These are phyloP conservation scores for Hypoxylon trugodes DNA, from an alignment of 495 filamentous ascomycete genomes.

Conservation along the genomic window DNA sequence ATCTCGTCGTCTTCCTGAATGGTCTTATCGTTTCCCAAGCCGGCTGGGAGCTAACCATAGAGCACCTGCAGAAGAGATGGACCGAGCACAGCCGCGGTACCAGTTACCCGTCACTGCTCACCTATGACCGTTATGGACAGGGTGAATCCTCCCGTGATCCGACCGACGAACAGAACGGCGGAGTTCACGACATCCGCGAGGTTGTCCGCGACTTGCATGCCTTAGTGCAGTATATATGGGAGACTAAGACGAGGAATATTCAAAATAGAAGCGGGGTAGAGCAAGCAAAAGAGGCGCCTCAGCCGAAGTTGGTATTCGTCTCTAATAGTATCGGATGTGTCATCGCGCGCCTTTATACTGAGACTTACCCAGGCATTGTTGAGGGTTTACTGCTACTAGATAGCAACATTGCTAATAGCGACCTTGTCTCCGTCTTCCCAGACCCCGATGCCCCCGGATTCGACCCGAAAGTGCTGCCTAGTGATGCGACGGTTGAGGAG, in stretches of 20 bases:
- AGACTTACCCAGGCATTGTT: slow-evolving; percentile 55
- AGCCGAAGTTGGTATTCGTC: slow-evolving; percentile 56
- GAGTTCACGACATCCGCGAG: slow-evolving; percentile 58
- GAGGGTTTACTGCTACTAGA: slow-evolving; percentile 65
- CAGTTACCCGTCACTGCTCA: slow-evolving; percentile 58
- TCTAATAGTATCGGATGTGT: slow-evolving; percentile 68
- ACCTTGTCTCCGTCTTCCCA: slow-evolving; percentile 67
- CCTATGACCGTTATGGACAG: slow-evolving; percentile 73
- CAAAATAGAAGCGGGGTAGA: neutral
- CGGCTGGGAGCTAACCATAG: slow-evolving; percentile 59
- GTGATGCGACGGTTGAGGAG: slow-evolving; percentile 54
- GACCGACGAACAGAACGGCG: slow-evolving; percentile 48
- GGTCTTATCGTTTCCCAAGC: slow-evolving; percentile 63
- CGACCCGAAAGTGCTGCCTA: slow-evolving; percentile 50
- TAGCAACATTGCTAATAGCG: slow-evolving; percentile 67
- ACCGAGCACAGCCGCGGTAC: slow-evolving; percentile 16
- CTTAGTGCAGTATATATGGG: slow-evolving; percentile 54
- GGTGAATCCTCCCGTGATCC: slow-evolving; percentile 66
- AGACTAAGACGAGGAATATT: neutral
- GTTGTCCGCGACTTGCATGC: slow-evolving; percentile 61
- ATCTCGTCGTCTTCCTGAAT: slow-evolving; percentile 70
- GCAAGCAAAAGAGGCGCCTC: slow-evolving; percentile 21
- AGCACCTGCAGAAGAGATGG: slow-evolving; percentile 41
- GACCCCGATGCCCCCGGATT: slow-evolving; percentile 64
- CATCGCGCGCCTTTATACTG: slow-evolving; percentile 64